Evolutionary conservation across 2,329 filamentous ascomycete genomes (phyloP).

Genomic region (Curvularia lunata): DNA sequence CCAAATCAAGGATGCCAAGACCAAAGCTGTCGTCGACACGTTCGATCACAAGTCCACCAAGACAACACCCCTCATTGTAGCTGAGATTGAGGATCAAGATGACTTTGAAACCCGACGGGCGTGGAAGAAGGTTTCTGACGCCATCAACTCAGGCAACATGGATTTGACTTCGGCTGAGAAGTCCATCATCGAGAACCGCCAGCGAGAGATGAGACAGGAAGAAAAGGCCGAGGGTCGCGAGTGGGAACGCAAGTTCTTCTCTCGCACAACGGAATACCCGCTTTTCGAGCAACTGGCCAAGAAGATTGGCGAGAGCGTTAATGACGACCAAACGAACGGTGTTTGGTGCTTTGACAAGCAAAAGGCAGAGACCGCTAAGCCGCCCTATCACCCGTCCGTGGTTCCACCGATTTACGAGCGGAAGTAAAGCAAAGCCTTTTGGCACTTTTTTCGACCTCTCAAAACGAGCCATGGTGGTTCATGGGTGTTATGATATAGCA

Average conservation of each 20-base stretch:
- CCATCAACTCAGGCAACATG: slow-evolving; percentile 83
- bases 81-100: slow-evolving; percentile 79
- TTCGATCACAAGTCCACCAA: slow-evolving; percentile 57
- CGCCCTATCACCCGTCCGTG: slow-evolving; percentile 39
- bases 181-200: slow-evolving; percentile 85
- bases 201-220: slow-evolving; percentile 75
- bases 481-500: background rate
- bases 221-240: slow-evolving; percentile 75
- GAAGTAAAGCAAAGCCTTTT: slow-evolving; percentile 8
- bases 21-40: slow-evolving; percentile 51
- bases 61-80: slow-evolving; percentile 72
- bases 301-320: slow-evolving; percentile 57
- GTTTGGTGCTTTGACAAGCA: slow-evolving; percentile 71
- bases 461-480: background rate
- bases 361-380: slow-evolving; percentile 50
- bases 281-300: slow-evolving; percentile 57
- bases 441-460: background rate
- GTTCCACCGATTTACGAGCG: slow-evolving; percentile 37
- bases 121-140: slow-evolving; percentile 84
- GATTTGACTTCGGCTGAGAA: slow-evolving; percentile 80
- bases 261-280: slow-evolving; percentile 46
- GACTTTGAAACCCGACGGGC: slow-evolving; percentile 86
- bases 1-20: slow-evolving; percentile 72
- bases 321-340: slow-evolving; percentile 70
- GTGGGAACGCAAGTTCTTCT: slow-evolving; percentile 89